Conservation (phyloP, 257 asterid species). For the Nicotiana attenuata region DNA sequence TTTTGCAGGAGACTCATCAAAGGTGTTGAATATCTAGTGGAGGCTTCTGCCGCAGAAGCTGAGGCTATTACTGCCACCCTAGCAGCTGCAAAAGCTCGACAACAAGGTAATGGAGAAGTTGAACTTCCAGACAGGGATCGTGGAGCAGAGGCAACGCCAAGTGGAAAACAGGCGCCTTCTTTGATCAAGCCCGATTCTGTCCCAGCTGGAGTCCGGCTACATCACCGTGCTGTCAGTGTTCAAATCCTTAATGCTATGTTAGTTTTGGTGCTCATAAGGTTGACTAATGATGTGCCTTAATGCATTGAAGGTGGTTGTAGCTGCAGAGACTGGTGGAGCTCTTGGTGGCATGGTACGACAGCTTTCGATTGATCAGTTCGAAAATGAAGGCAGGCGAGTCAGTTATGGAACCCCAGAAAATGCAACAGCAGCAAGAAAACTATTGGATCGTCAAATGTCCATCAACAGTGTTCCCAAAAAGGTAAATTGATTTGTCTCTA, state of each 20-base stretch:
- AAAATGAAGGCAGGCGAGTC: conserved; percentile 97
- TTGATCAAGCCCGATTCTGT: conserved; percentile 85
- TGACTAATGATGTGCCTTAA: conserved; percentile 17
- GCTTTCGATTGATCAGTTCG: conserved; percentile 97
- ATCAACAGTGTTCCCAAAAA: conserved; percentile 92
- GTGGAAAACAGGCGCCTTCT: conserved; percentile 74
- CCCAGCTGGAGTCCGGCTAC: conserved; percentile 95
- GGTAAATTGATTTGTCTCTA: conserved; percentile 32
- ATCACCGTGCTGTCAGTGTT: conserved; percentile 95
- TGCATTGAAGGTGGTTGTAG: conserved; percentile 77
- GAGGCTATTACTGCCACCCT: conserved; percentile 93
- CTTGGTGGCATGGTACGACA: conserved; percentile 99
- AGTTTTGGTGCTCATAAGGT: conserved; percentile 6
- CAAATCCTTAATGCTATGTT: conserved; percentile 16
- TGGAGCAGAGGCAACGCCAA: conserved; percentile 95
- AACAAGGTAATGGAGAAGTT: conserved; percentile 76
- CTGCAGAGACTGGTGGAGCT: conserved; percentile 99
- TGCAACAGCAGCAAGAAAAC: conserved; percentile 98
- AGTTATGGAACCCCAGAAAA: conserved; percentile 98
- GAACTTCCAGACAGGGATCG: conserved; percentile 94
- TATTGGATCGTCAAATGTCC: conserved; percentile 94
- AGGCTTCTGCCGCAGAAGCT: conserved; percentile 98
- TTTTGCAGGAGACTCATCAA: conserved; percentile 64
- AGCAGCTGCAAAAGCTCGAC: conserved; percentile 99
- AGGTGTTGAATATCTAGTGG: conserved; percentile 95